These are phyloP conservation scores for Pseudonectria buxi DNA, from an alignment of 2,329 filamentous ascomycete species.

Conservation along the genomic window DNA sequence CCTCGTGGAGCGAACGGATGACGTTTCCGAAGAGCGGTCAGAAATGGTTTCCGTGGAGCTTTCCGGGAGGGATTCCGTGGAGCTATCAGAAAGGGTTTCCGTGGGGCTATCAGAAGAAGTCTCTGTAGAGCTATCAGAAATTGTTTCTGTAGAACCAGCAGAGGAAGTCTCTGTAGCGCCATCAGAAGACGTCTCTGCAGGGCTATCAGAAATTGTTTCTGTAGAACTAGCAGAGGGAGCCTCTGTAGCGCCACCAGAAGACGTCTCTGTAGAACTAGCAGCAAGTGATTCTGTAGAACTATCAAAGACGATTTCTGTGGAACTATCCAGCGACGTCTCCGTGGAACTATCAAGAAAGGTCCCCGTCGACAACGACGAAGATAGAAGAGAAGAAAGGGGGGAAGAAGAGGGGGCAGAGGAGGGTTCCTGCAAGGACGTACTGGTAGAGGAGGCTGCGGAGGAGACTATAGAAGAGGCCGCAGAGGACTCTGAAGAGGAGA, in stretches of 20 bases:
- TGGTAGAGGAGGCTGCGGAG: constrained; percentile 15
- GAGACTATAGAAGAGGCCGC: constrained; percentile 5
- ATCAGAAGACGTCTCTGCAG: constrained; percentile 18
- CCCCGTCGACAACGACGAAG: constrained; percentile 22
- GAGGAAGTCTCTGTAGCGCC: constrained; percentile 10
- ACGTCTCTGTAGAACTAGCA: constrained; percentile 6
- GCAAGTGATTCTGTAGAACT: constrained; percentile 7
- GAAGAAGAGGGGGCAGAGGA: constrained; percentile 17
- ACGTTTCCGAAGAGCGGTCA: too few relatives aligned
- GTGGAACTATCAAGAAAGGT: constrained; percentile 16
- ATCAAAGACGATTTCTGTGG: constrained; percentile 2
- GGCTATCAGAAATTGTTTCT: too few relatives aligned
- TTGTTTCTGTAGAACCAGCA: constrained; percentile 5
- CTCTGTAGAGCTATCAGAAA: constrained; percentile 5
- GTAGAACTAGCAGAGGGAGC: not conserved
- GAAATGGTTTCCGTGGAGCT: too few relatives aligned
- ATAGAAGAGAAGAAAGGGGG: constrained; percentile 24
- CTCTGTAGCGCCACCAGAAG: not conserved
- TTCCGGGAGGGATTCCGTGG: not conserved
- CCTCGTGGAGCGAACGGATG: too few relatives aligned
- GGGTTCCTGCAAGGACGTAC: constrained; percentile 23
- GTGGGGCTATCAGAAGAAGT: constrained; percentile 5
- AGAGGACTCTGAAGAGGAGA: constrained; percentile 5
- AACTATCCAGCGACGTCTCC: constrained; percentile 9
- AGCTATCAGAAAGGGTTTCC: not conserved